Conservation (phyloP, 2,329 filamentous ascomycete genomes). For the Cryphonectria radicalis region DNA sequence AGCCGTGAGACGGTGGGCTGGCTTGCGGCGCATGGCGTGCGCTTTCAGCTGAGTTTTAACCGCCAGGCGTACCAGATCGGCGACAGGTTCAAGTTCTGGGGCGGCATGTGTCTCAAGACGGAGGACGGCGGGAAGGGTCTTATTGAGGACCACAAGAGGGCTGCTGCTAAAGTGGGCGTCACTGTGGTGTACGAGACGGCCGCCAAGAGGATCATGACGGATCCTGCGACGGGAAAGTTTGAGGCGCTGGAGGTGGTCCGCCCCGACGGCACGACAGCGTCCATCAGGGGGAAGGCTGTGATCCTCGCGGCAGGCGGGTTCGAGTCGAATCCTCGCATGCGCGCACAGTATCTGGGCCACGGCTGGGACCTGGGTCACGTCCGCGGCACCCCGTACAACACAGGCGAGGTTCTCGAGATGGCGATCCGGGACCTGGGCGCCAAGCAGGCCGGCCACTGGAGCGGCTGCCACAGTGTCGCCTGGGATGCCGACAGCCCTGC, state of each 20-base stretch:
- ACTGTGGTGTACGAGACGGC: slow-evolving; percentile 51
- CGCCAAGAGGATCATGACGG: slow-evolving; percentile 45
- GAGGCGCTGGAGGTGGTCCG: slow-evolving; percentile 38
- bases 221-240: slow-evolving; percentile 38
- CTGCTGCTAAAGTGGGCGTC: slow-evolving; percentile 49
- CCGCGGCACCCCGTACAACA: slow-evolving; percentile 68
- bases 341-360: slow-evolving; percentile 57
- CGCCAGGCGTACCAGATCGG: slow-evolving; percentile 68
- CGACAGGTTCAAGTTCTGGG: slow-evolving; percentile 67
- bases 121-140: slow-evolving; percentile 64
- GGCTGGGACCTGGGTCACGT: slow-evolving; percentile 67
- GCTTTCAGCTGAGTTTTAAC: slow-evolving; percentile 66
- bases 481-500: slow-evolving; percentile 67
- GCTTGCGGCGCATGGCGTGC: slow-evolving; percentile 57
- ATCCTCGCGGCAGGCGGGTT: slow-evolving; percentile 67
- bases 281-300: slow-evolving; percentile 46
- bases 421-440: slow-evolving; percentile 57
- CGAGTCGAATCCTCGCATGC: slow-evolving; percentile 62
- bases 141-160: slow-evolving; percentile 51
- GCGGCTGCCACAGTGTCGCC: slow-evolving; percentile 66
- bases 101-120: slow-evolving; percentile 64
- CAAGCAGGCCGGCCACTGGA: slow-evolving; percentile 60
- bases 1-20: slow-evolving; percentile 57
- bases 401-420: slow-evolving; percentile 59
- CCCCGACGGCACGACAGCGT: slow-evolving; percentile 31